phyloP scores from a whole-genome alignment of 768 basidiomycete genomes.

The Suillus decipiens region DNA sequence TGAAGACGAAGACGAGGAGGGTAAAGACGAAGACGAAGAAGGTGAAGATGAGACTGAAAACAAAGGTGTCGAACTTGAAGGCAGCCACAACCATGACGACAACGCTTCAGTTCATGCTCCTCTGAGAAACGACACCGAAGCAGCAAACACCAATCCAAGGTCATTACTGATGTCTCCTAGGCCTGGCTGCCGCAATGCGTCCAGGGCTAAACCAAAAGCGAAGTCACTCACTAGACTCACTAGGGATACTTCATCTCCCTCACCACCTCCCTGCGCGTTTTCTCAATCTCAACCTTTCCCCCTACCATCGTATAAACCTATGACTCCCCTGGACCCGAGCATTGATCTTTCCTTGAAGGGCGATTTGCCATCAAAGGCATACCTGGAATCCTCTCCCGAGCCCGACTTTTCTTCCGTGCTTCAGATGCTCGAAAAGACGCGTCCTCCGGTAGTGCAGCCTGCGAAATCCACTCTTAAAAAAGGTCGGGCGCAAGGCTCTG shows the following conservation, averaged over 20 bases:
- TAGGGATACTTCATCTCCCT: constrained; percentile 1
- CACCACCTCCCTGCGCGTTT: constrained; percentile 9
- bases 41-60: constrained; percentile 1
- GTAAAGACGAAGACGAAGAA: not conserved
- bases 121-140: not conserved
- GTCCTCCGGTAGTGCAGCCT: not conserved
- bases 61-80: not conserved
- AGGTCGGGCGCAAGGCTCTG: not conserved
- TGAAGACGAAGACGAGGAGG: not conserved
- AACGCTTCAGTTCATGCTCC: not conserved
- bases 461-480: not conserved
- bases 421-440: constrained; percentile 8
- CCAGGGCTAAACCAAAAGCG: not conserved
- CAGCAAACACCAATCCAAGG: not conserved
- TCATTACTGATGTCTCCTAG: not conserved
- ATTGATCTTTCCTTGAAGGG: constrained; percentile 9
- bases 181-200: not conserved
- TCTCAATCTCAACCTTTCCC: constrained; percentile 24
- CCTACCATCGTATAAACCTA: constrained; percentile 7
- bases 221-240: not conserved
- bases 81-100: not conserved
- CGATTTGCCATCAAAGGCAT: not conserved
- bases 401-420: constrained; percentile 6
- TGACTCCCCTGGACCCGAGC: constrained; percentile 7
- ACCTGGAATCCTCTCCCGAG: constrained; percentile 9